Base-by-base conservation (phyloP, 1,284 basidiomycete species). In the Cryptococcus sp. region DNA sequence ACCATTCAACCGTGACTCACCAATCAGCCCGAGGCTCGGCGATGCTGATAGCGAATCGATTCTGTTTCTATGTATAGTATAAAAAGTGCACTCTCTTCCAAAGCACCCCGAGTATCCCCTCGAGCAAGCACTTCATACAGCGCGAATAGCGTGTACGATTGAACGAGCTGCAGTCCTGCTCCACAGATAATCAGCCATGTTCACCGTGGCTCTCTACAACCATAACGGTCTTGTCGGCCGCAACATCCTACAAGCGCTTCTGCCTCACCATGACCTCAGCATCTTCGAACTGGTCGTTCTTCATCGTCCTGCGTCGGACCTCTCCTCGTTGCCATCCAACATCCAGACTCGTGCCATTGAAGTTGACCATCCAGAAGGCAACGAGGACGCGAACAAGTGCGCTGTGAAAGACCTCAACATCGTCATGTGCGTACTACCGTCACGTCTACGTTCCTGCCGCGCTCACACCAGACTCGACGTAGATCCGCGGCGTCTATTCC, bases 281-380 rank as follows among this genome's bases (percentile, higher is more conserved):
- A 51, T 57, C 46, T 16, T 60, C 48, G 40, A 47, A 17, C 42
- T 65, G 35, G 23, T 66, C 16, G 53, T 60, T 39, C 50, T 64
- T 20, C 59, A 61, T 50, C 61, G 65, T 15, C 44, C 54, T 2
- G 17, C 35, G 7, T 56, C 54, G 20, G 42, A 64, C 42, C 17
- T 59, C 23, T 57, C 61, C 7, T 7, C n/a, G 6, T 20, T 66
- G 1, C 65, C 65, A 19, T 40, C n/a, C 6, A 41, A 40, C 11
- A 46, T 60, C 11, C 47, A 54, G 52, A 55, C 31, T 20, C 53
- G 61, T n/a, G 46, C 52, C 2, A 27, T 66, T 13, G 59, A 62
- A n/a, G 23, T 51, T 7, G 35, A 51, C 22, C 19, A 35, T 17
- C 4, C 50, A 20, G 50, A 51, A 16, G 44, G 44, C 15, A 19